Evolutionary conservation across 1,139 yeast genomes (phyloP), one percentile per base, ranked within the genome.

Genomic region (Casaregolazyma lundiana): DNA sequence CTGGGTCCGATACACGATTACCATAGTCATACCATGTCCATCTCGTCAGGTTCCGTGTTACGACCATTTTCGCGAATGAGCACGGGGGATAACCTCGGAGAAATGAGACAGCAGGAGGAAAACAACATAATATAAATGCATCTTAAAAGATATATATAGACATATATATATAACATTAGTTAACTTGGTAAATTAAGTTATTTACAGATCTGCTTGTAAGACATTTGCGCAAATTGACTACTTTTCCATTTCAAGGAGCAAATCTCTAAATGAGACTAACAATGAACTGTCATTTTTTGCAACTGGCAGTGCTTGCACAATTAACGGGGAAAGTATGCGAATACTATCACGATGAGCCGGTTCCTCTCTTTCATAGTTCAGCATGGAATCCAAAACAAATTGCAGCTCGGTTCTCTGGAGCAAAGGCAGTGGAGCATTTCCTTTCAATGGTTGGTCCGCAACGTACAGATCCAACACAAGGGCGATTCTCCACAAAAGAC

Each of bases 401-500:
- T 55, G 53, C 13, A 81, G 56, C 55, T 81, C 88, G 7, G 62
- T 56, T 24, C 72, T 71, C 49, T 80, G 79, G 11, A 80, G 62
- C 29, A 70, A 67, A 0, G 84, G 74, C 36, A 78, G 65, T 1
- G 90, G 89, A 35, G 71, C 71, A 17, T 59, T 63, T 21, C 78
- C 76, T 6, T 79, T 60, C 5, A 81, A 60, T 11, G 70, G 73
- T 43, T 71, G 73, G 51, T 80, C 81, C 2, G 78, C 72, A 6
- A 79, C 64, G 50, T 72, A 78, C 46, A 76, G 74, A 45, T 77
- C 68, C 30, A 83, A 60, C 0, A 75, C 72, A 48, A 80, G 67
- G 0, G 79, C 75, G 7, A 72, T 65, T 35, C 89, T 69, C 8
- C 76, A 67, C 0, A 72, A 60, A 34, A 79, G 62, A 49, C 66